Conservation (phyloP, 768 basidiomycete genomes). For the Psilocybe subaeruginosa region DNA sequence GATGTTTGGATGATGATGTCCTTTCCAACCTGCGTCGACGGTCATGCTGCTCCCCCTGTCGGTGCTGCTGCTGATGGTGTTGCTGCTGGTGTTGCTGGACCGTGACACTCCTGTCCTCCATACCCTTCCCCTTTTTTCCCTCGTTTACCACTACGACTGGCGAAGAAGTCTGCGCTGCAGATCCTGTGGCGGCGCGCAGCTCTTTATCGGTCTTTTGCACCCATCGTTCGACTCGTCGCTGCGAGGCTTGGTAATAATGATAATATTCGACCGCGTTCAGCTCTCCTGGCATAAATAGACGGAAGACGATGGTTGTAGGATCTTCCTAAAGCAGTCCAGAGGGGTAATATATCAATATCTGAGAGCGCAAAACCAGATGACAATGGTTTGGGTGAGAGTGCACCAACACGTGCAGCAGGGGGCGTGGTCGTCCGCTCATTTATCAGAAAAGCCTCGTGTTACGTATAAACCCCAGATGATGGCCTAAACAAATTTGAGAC, state of each 20-base stretch:
- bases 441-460: background rate
- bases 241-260: constrained; percentile 29
- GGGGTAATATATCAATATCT: background rate
- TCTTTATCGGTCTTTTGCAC: constrained; percentile 25
- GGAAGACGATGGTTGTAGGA: background rate
- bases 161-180: background rate
- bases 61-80: background rate
- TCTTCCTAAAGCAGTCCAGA: background rate
- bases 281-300: constrained; percentile 31
- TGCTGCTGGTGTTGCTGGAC: background rate
- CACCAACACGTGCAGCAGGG: constrained; percentile 4
- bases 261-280: constrained; percentile 27
- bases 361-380: background rate
- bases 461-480: background rate
- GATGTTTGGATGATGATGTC: constrained; percentile 15
- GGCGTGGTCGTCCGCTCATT: background rate
- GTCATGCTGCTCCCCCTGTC: background rate
- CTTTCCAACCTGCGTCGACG: constrained; percentile 5
- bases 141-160: background rate
- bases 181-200: constrained; percentile 14
- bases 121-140: background rate
- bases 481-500: background rate
- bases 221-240: constrained; percentile 32
- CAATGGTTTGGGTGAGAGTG: constrained; percentile 1
- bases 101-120: background rate